Evolutionary conservation across 2,329 filamentous ascomycete species (phyloP).

Genomic region (Aspergillus hortae): DNA sequence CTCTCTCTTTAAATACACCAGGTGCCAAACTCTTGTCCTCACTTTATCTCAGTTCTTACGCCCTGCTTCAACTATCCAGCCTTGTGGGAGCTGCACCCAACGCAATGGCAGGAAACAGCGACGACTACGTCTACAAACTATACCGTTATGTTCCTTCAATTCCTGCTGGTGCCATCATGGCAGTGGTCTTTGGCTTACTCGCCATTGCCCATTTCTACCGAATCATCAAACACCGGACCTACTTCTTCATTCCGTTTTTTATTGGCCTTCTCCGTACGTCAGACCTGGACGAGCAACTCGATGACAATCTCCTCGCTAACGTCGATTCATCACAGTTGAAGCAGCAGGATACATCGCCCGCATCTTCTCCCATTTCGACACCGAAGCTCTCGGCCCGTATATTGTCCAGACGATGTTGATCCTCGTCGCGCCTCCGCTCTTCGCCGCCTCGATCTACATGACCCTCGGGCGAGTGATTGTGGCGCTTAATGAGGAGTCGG

Average conservation of each 20-base stretch:
- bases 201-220: conserved; percentile 18
- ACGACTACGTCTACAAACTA: conserved; percentile 8
- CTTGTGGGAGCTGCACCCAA: too few species aligned
- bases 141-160: conserved; percentile 41
- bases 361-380: conserved; percentile 23
- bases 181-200: conserved; percentile 21
- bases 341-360: conserved; percentile 25
- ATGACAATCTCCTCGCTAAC: not conserved
- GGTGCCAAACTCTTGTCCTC: too few species aligned
- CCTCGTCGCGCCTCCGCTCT: conserved; percentile 27
- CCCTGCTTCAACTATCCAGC: too few species aligned
- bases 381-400: conserved; percentile 21
- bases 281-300: not conserved
- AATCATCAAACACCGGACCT: conserved; percentile 18
- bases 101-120: too few species aligned
- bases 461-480: conserved; percentile 24
- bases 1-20: too few species aligned
- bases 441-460: conserved; percentile 32
- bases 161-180: conserved; percentile 17
- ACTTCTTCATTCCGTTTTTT: conserved; percentile 28
- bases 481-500: conserved; percentile 14
- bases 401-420: conserved; percentile 28
- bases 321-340: conserved; percentile 12
- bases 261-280: conserved; percentile 32
- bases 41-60: too few species aligned